phyloP scores from a whole-genome alignment of 1,284 basidiomycete genomes.

The Malassezia obtusa region DNA sequence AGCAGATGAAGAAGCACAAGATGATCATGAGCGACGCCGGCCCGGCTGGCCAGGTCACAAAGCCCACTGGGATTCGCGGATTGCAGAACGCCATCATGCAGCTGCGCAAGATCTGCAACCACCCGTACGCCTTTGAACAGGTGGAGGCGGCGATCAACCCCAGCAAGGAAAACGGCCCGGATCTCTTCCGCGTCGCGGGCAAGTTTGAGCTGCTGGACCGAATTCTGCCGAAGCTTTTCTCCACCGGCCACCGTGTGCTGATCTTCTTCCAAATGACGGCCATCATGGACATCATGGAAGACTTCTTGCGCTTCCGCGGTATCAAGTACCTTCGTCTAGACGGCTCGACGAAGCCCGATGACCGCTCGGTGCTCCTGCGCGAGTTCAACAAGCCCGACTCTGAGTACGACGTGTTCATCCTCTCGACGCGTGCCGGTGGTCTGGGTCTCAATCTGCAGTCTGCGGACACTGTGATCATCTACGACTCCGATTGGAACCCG shows the following conservation, averaged over 20 bases:
- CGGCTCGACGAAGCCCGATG: conserved; percentile 95
- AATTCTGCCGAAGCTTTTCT: conserved; percentile 87
- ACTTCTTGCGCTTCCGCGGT: conserved; percentile 81
- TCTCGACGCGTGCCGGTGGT: conserved; percentile 89
- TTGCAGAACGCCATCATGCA: conserved; percentile 99
- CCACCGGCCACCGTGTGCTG: conserved; percentile 81
- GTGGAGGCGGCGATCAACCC: conserved; percentile 88
- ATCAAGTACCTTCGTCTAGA: conserved; percentile 90
- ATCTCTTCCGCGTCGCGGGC: conserved; percentile 71
- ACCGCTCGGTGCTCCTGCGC: conserved; percentile 80
- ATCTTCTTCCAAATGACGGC: conserved; percentile 99
- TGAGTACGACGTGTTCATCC: conserved; percentile 74
- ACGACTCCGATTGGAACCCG: conserved; percentile 51
- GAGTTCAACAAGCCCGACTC: conserved; percentile 85
- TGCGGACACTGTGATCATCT: conserved; percentile 98
- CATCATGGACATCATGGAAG: conserved; percentile 99
- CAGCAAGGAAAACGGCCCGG: conserved; percentile 66
- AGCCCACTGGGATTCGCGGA: conserved; percentile 48
- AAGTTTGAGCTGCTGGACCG: conserved; percentile 92
- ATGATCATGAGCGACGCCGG: conserved; percentile 57
- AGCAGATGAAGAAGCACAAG: conserved; percentile 94
- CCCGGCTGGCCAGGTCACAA: conserved; percentile 28
- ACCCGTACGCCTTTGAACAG: conserved; percentile 71
- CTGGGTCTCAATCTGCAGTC: conserved; percentile 95
- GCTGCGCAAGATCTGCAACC: conserved; percentile 92